These are phyloP conservation scores for Ogataea philodendri DNA, from an alignment of 805 yeast genomes.

Conservation along the genomic window DNA sequence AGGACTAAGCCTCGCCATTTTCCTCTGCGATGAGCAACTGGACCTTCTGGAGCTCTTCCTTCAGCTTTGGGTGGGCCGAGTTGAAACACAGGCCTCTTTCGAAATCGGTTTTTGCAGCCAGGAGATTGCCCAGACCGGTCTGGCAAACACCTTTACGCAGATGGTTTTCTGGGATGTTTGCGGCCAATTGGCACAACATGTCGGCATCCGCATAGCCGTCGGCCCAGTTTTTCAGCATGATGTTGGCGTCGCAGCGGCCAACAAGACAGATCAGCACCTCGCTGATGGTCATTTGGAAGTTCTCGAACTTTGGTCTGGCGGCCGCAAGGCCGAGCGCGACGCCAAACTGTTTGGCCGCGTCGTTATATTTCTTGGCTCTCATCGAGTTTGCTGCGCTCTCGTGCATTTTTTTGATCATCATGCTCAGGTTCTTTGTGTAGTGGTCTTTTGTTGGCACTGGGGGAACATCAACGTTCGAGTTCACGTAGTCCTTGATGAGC, in stretches of 20 bases:
- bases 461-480: conserved; percentile 48
- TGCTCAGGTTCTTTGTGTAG: conserved; percentile 53
- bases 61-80: conserved; percentile 49
- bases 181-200: conserved; percentile 55
- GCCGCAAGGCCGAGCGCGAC: conserved; percentile 66
- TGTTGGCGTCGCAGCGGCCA: conserved; percentile 68
- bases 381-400: conserved; percentile 61
- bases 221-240: conserved; percentile 51
- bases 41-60: conserved; percentile 47
- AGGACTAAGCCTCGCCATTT: conserved; percentile 51
- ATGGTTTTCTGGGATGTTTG: conserved; percentile 65
- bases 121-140: conserved; percentile 58
- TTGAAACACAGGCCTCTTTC: conserved; percentile 72
- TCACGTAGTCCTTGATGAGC: conserved; percentile 41
- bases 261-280: conserved; percentile 65
- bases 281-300: conserved; percentile 68
- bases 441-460: conserved; percentile 52
- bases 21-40: conserved; percentile 50
- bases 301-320: conserved; percentile 70
- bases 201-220: conserved; percentile 72
- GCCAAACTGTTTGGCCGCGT: conserved; percentile 61
- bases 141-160: conserved; percentile 67
- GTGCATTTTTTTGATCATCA: conserved; percentile 62
- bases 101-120: conserved; percentile 60
- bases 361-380: conserved; percentile 52